Percentiles rank a stretch among this genome's conserved stretches.
Evolutionary conservation across 2,329 filamentous ascomycete genomes (phyloP).

Genomic region (Capronia coronata): DNA sequence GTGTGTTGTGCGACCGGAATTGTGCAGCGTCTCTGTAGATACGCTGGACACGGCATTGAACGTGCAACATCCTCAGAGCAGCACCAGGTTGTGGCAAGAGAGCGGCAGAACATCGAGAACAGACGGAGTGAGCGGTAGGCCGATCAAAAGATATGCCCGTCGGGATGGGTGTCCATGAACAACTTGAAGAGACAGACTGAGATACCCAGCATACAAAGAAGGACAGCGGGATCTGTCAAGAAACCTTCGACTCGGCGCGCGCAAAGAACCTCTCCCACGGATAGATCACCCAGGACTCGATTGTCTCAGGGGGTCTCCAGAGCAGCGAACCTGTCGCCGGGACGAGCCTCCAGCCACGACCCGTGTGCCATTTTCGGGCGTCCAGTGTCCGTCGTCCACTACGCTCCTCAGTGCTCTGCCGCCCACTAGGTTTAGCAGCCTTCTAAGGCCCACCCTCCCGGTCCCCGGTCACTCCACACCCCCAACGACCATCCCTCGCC

Average conservation of each 20-base stretch:
- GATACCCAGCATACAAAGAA: constrained; percentile 2
- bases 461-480: constrained; percentile 5
- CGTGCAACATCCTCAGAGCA: constrained; percentile 10
- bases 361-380: constrained; percentile 1
- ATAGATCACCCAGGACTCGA: constrained; percentile 1
- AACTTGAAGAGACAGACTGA: constrained; percentile 10
- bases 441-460: background rate
- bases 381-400: background rate
- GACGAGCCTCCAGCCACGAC: constrained; percentile 21
- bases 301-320: constrained; percentile 5
- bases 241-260: background rate
- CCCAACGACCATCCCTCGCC: background rate
- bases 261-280: background rate
- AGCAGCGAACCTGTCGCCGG: constrained; percentile 9
- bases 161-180: constrained; percentile 13
- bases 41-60: background rate
- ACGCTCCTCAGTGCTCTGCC: background rate
- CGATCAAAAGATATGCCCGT: constrained; percentile 3
- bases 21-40: constrained; percentile 7
- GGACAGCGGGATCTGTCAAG: background rate
- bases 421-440: background rate
- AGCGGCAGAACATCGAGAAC: background rate
- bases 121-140: constrained; percentile 10
- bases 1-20: constrained; percentile 14
- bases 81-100: constrained; percentile 5